Evolutionary conservation across 345 rosid genomes (phyloP).

Genomic region (Fremontodendron californicum): DNA sequence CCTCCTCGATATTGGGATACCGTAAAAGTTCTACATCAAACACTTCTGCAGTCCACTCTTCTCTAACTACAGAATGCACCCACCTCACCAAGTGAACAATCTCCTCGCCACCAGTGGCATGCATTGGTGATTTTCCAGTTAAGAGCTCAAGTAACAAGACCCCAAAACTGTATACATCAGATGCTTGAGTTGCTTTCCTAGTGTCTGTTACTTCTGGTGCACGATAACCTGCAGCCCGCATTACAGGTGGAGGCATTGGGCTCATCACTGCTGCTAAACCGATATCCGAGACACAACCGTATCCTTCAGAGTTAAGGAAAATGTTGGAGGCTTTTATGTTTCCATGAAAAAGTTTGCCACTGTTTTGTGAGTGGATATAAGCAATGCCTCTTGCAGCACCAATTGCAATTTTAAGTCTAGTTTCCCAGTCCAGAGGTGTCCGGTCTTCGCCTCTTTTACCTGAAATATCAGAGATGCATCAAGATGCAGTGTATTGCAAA

Average conservation of each 20-base stretch:
- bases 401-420: constrained; percentile 61
- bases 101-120: constrained; percentile 54
- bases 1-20: constrained; percentile 90
- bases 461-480: constrained; percentile 26
- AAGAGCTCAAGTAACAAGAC: constrained; percentile 84
- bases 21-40: constrained; percentile 80
- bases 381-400: constrained; percentile 86
- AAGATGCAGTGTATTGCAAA: background rate
- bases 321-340: constrained; percentile 83
- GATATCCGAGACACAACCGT: constrained; percentile 68
- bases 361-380: constrained; percentile 56
- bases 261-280: constrained; percentile 73
- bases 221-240: constrained; percentile 70
- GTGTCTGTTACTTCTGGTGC: constrained; percentile 92
- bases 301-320: constrained; percentile 56
- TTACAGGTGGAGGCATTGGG: constrained; percentile 48
- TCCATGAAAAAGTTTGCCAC: constrained; percentile 84
- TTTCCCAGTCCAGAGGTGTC: constrained; percentile 70
- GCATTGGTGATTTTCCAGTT: constrained; percentile 69
- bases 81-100: constrained; percentile 79
- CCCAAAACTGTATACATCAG: constrained; percentile 86
- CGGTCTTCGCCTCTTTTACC: constrained; percentile 56
- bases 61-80: constrained; percentile 95
- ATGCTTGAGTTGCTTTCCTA: constrained; percentile 64
- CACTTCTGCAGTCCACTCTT: constrained; percentile 98